Evolutionary conservation across 257 asterid genomes (phyloP).

Genomic region (Solanum arcanum): DNA sequence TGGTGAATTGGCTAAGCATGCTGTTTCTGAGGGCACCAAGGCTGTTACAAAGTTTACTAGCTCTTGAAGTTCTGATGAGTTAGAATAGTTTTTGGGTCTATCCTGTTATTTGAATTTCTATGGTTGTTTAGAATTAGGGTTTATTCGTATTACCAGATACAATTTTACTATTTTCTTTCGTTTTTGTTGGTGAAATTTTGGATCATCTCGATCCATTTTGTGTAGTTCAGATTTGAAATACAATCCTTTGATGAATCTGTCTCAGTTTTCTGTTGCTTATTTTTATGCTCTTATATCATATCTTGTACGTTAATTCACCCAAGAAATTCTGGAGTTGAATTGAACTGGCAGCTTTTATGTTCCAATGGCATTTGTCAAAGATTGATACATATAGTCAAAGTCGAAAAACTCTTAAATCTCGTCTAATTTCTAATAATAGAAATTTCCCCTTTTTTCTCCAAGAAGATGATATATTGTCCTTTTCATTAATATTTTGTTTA

Average conservation of each 20-base stretch:
- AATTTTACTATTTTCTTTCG: background rate
- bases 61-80: conserved; percentile 11
- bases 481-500: background rate
- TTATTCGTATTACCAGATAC: too few species aligned
- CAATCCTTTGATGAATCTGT: background rate
- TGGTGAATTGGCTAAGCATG: conserved; percentile 59
- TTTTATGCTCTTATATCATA: background rate
- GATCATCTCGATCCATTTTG: background rate
- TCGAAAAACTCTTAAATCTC: background rate
- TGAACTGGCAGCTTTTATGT: background rate
- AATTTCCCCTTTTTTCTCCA: background rate
- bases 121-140: background rate
- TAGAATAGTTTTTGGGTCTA: background rate
- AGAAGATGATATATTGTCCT: background rate
- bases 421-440: background rate
- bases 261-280: background rate
- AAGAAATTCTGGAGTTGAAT: background rate
- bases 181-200: background rate
- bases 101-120: background rate
- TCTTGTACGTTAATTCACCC: background rate
- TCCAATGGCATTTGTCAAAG: background rate
- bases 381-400: too few species aligned
- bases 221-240: background rate
- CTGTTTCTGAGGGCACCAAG: conserved; percentile 61
- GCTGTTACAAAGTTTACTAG: conserved; percentile 64